These are phyloP conservation scores for Ophiostoma quercus DNA, from an alignment of 2,329 filamentous ascomycete species.

Conservation along the genomic window DNA sequence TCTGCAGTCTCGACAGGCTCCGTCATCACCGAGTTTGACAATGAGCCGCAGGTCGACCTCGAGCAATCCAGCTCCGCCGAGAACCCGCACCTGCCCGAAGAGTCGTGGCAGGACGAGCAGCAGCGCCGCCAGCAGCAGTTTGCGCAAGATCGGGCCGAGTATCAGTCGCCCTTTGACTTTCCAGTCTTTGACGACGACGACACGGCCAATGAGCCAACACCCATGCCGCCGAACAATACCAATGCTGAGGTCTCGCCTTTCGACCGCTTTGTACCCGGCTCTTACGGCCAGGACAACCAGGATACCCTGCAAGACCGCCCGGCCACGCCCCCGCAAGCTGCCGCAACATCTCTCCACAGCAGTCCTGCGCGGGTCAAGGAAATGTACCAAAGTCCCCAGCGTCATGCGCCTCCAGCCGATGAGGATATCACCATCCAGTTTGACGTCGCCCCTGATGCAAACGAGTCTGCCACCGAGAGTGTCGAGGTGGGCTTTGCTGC, in stretches of 20 bases:
- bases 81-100: neutral
- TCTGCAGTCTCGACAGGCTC: constrained; percentile 57
- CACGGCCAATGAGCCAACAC: constrained; percentile 6
- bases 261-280: constrained; percentile 21
- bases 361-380: constrained; percentile 12
- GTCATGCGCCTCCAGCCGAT: neutral
- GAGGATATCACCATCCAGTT: neutral
- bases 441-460: neutral
- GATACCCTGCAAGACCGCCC: constrained; percentile 22
- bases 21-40: constrained; percentile 66
- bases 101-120: neutral
- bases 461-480: neutral
- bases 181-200: constrained; percentile 40
- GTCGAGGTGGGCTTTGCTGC: neutral
- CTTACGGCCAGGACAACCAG: constrained; percentile 23
- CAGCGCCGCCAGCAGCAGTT: neutral
- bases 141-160: constrained; percentile 23
- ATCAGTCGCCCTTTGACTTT: constrained; percentile 28
- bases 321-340: constrained; percentile 18
- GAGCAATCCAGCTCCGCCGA: constrained; percentile 33
- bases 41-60: constrained; percentile 61
- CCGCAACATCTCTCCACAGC: neutral
- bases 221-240: neutral
- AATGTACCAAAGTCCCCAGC: neutral
- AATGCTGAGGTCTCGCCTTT: constrained; percentile 15